These are phyloP conservation scores for Scedosporium apiospermum DNA, from an alignment of 2,329 filamentous ascomycete genomes.

Conservation along the genomic window DNA sequence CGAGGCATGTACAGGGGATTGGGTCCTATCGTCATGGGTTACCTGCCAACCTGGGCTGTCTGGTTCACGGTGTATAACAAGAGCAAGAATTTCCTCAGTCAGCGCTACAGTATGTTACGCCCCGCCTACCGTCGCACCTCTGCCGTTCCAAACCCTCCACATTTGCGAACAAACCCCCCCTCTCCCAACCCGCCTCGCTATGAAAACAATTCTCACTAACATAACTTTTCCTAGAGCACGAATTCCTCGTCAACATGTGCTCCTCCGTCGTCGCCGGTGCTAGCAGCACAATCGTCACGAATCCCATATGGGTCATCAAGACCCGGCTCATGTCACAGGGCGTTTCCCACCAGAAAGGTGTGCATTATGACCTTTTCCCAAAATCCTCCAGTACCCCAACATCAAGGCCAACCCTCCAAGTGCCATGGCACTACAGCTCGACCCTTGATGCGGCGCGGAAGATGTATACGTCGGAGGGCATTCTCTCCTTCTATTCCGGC, in stretches of 20 bases:
- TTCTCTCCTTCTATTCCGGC: constrained; percentile 89
- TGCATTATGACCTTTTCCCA: constrained; percentile 34
- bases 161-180: not conserved
- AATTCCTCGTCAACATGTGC: constrained; percentile 63
- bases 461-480: constrained; percentile 87
- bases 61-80: constrained; percentile 96
- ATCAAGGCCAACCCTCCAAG: constrained; percentile 43
- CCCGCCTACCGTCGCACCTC: not conserved
- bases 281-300: constrained; percentile 88
- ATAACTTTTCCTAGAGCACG: constrained; percentile 8
- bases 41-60: constrained; percentile 95
- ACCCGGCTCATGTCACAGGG: constrained; percentile 95
- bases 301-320: constrained; percentile 99
- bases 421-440: constrained; percentile 84
- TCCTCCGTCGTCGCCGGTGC: constrained; percentile 86
- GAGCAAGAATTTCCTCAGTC: constrained; percentile 64
- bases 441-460: constrained; percentile 88
- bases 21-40: constrained; percentile 89
- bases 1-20: constrained; percentile 87
- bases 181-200: not conserved
- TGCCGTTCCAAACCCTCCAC: not conserved
- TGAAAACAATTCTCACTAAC: not conserved
- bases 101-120: constrained; percentile 48
- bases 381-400: constrained; percentile 45
- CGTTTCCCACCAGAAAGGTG: constrained; percentile 35